phyloP scores from a whole-genome alignment of 2,329 filamentous ascomycete species.

The Aspergillus alliaceus region DNA sequence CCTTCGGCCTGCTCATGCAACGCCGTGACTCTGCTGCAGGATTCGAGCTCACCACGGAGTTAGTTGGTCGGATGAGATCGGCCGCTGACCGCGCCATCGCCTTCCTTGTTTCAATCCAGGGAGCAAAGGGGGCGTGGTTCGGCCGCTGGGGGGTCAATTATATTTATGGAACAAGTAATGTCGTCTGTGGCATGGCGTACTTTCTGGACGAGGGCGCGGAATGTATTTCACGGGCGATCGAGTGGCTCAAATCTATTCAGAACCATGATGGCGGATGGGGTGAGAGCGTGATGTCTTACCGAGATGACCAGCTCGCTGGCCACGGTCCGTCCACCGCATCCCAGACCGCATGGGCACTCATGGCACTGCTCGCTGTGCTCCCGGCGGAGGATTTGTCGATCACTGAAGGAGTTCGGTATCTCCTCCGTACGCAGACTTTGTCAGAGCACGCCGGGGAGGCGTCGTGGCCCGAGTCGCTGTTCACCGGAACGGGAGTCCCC shows the following conservation, averaged over 20 bases:
- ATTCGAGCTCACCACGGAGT: too few species aligned
- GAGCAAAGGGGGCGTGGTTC: slow-evolving; percentile 30
- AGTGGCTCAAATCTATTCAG: slow-evolving; percentile 27
- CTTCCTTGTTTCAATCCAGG: slow-evolving; percentile 22
- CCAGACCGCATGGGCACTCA: slow-evolving; percentile 35
- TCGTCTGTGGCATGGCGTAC: slow-evolving; percentile 29
- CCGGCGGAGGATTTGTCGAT: slow-evolving; percentile 10
- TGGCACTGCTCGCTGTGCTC: slow-evolving; percentile 24
- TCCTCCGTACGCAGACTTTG: slow-evolving; percentile 11
- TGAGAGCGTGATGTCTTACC: slow-evolving; percentile 25
- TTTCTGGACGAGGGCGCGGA: slow-evolving; percentile 9
- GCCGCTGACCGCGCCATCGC: background rate
- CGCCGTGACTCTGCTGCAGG: too few species aligned
- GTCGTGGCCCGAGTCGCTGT: slow-evolving; percentile 19
- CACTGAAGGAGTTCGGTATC: slow-evolving; percentile 18
- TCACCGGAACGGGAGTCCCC: slow-evolving; percentile 26
- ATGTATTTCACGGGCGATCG: slow-evolving; percentile 1
- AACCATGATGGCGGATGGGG: slow-evolving; percentile 36
- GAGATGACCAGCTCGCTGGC: slow-evolving; percentile 16
- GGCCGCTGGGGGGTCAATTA: slow-evolving; percentile 39
- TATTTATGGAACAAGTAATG: slow-evolving; percentile 34
- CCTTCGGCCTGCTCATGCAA: slow-evolving; percentile 26
- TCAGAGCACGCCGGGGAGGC: background rate
- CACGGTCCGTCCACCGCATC: too few species aligned
- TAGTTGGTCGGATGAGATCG: too few species aligned